A percentile compares a stretch with the other conserved stretches of the same genome.
Conservation (phyloP, 495 filamentous ascomycete genomes). For the Penicillium antarcticum region DNA sequence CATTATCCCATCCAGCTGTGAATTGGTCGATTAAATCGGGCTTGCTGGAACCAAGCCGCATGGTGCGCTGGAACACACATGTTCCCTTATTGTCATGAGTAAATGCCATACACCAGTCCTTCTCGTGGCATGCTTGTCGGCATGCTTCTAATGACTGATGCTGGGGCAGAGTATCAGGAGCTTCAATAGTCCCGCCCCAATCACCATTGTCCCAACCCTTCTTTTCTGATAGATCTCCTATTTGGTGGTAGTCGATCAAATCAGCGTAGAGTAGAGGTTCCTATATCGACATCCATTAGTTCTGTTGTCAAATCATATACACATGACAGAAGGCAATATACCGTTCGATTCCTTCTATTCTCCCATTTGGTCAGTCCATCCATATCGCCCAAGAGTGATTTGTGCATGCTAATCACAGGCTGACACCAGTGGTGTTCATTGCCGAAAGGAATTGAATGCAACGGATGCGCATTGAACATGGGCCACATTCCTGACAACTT, state of each 20-base stretch:
- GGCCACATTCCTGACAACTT: conserved; percentile 48
- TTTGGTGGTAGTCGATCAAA: conserved; percentile 22
- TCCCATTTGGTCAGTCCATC: conserved; percentile 22
- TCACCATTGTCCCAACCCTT: conserved; percentile 37
- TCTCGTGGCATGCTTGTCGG: conserved; percentile 23
- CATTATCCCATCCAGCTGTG: conserved; percentile 32
- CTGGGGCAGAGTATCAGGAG: conserved; percentile 15
- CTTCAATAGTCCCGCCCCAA: conserved; percentile 25
- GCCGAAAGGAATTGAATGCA: conserved; percentile 36
- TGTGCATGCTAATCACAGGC: conserved; percentile 52
- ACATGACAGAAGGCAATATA: conserved; percentile 5
- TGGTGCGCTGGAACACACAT: conserved; percentile 25
- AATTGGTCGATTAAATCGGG: conserved; percentile 8
- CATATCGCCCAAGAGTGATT: conserved; percentile 30
- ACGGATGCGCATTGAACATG: conserved; percentile 46
- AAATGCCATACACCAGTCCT: conserved; percentile 26
- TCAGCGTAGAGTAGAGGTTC: conserved; percentile 29
- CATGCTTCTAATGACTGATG: conserved; percentile 25
- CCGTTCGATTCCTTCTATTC: conserved; percentile 17
- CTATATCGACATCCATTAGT: conserved; percentile 1
- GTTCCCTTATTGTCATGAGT: conserved; percentile 22
- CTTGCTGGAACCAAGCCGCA: conserved; percentile 22
- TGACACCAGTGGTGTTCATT: conserved; percentile 47
- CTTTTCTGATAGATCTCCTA: conserved; percentile 14
- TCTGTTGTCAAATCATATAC: neutral